Percentiles rank a stretch among this genome's conserved stretches.
Conservation (phyloP, 2,329 filamentous ascomycete genomes). For the Leptodontidium sp. region DNA sequence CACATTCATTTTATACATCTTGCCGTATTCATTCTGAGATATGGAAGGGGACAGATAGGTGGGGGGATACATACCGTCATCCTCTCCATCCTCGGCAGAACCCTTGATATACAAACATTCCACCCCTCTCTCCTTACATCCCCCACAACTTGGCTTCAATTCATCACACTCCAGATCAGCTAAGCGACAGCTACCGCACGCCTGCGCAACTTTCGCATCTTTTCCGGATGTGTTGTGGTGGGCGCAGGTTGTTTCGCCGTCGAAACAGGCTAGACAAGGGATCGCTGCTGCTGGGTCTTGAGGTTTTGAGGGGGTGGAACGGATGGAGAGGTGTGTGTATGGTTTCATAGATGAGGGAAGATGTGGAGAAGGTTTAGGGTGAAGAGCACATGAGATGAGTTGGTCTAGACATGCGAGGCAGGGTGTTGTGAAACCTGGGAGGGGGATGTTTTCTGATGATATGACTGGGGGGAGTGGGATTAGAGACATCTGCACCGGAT, state of each 20-base stretch:
- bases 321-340: neutral
- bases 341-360: neutral
- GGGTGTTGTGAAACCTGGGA: conserved; percentile 1
- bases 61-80: neutral
- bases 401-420: conserved; percentile 18
- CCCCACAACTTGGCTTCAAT: neutral
- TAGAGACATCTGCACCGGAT: neutral
- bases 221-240: neutral
- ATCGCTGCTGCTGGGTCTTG: neutral
- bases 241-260: conserved; percentile 11
- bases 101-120: conserved; percentile 16
- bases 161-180: conserved; percentile 5
- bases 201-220: neutral
- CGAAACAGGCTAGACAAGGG: conserved; percentile 17
- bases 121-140: conserved; percentile 4
- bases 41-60: neutral
- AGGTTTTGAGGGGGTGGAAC: too few relatives aligned
- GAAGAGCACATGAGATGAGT: neutral
- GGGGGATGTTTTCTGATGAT: neutral
- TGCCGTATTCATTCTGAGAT: too few relatives aligned
- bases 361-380: neutral
- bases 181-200: conserved; percentile 15
- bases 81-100: neutral
- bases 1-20: too few relatives aligned
- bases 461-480: neutral